These are phyloP conservation scores for Pelargonium myrrhifolium DNA, from an alignment of 441 rosid species.

Conservation along the genomic window DNA sequence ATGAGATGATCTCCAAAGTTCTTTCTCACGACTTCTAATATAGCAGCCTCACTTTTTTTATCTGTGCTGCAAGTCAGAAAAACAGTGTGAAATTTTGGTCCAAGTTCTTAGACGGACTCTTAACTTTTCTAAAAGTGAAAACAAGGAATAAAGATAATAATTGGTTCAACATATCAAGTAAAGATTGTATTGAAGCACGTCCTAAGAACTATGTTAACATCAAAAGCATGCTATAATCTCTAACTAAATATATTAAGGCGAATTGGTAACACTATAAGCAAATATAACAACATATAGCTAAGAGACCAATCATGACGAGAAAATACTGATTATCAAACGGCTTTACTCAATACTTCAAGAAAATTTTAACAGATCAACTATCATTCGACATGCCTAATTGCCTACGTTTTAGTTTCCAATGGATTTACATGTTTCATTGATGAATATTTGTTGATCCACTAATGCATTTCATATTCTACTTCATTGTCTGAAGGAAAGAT, in stretches of 20 bases:
- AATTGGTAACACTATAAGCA: not conserved
- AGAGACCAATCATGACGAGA: too few species aligned
- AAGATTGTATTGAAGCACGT: not conserved
- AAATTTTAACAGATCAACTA: not conserved
- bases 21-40: constrained; percentile 66
- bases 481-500: not conserved
- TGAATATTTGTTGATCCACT: too few species aligned
- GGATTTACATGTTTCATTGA: not conserved
- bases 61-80: constrained; percentile 60
- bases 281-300: not conserved
- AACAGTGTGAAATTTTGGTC: constrained; percentile 7
- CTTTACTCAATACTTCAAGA: too few species aligned
- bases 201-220: not conserved
- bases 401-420: not conserved
- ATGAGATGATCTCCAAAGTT: constrained; percentile 81
- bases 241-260: not conserved
- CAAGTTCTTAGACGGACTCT: constrained; percentile 10
- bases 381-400: not conserved
- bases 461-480: not conserved
- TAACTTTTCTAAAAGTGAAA: not conserved
- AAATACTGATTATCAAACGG: too few species aligned
- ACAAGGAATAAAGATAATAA: not conserved
- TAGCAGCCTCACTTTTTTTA: constrained; percentile 81
- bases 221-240: not conserved
- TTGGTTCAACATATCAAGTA: not conserved